phyloP scores from a whole-genome alignment of 1,284 basidiomycete genomes.

The Pseudozyma thailandica region DNA sequence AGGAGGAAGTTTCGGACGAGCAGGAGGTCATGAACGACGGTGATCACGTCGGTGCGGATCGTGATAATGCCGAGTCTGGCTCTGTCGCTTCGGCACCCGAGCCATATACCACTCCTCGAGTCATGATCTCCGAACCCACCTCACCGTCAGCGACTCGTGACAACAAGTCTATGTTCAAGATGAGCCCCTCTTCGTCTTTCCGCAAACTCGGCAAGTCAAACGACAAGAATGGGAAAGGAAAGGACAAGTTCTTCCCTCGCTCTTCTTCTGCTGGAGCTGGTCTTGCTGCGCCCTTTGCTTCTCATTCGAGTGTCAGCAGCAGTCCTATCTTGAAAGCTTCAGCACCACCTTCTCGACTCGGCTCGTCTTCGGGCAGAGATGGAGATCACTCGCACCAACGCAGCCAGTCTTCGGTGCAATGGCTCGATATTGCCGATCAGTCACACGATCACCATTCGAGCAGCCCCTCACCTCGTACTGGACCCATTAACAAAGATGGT shows the following conservation, averaged over 20 bases:
- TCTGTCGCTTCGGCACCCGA: constrained; percentile 11
- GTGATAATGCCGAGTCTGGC: neutral
- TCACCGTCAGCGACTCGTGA: constrained; percentile 14
- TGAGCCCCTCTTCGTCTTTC: constrained; percentile 28
- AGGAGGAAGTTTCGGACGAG: too few species aligned
- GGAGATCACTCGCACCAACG: too few species aligned
- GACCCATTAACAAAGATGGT: constrained; percentile 30
- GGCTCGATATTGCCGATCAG: constrained; percentile 47
- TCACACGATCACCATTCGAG: constrained; percentile 30
- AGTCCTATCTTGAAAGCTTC: constrained; percentile 33
- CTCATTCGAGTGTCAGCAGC: constrained; percentile 13
- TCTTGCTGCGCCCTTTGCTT: constrained; percentile 15
- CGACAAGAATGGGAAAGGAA: constrained; percentile 12
- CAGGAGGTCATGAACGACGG: neutral
- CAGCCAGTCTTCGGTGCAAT: constrained; percentile 39
- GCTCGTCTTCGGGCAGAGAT: too few species aligned
- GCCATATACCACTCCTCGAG: constrained; percentile 20
- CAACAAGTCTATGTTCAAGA: constrained; percentile 5
- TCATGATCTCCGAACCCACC: constrained; percentile 43
- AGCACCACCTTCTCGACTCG: constrained; percentile 7
- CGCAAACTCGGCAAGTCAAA: constrained; percentile 5
- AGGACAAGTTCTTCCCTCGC: constrained; percentile 46
- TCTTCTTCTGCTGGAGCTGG: constrained; percentile 46
- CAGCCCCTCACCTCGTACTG: too few species aligned
- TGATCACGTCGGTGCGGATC: constrained; percentile 15